Evolutionary conservation across 164 flowering plant species (phyloP).

Genomic region (Santalum album): DNA sequence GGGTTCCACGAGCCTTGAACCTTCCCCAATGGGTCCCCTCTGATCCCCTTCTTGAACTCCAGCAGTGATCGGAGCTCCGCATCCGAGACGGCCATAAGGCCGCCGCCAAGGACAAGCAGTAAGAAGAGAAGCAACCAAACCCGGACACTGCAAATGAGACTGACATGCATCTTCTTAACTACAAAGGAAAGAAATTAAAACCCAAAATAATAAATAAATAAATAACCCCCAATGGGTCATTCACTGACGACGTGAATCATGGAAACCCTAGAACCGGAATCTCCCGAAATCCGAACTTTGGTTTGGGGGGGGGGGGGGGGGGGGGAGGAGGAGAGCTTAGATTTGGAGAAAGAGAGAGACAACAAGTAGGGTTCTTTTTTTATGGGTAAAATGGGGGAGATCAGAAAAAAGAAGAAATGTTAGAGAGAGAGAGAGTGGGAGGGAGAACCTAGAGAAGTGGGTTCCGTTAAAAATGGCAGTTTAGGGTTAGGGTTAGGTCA

Average conservation of each 20-base stretch:
- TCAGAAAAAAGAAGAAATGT: not conserved
- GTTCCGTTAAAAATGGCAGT: constrained; percentile 32
- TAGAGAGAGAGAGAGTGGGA: constrained; percentile 8
- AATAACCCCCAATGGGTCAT: too few species aligned
- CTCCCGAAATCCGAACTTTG: not conserved
- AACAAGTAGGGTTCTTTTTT: constrained; percentile 8
- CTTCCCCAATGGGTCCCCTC: constrained; percentile 38
- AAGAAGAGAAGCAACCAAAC: not conserved
- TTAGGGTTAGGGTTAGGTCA: too few species aligned
- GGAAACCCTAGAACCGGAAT: not conserved
- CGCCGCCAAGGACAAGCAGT: not conserved
- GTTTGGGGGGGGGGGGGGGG: constrained; percentile 1
- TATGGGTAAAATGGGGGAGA: not conserved
- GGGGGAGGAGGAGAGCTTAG: not conserved
- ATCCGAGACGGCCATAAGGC: constrained; percentile 13
- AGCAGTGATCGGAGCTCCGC: constrained; percentile 52
- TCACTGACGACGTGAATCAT: not conserved
- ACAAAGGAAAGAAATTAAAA: not conserved
- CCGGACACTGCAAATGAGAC: not conserved
- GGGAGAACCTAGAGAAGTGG: not conserved
- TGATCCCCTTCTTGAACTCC: constrained; percentile 86
- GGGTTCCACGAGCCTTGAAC: constrained; percentile 40
- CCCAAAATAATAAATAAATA: too few species aligned
- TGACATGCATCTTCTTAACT: not conserved
- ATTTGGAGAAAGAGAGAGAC: constrained; percentile 6